phyloP scores from a whole-genome alignment of 75 land plant genomes.

The Cupressus sempervirens region DNA sequence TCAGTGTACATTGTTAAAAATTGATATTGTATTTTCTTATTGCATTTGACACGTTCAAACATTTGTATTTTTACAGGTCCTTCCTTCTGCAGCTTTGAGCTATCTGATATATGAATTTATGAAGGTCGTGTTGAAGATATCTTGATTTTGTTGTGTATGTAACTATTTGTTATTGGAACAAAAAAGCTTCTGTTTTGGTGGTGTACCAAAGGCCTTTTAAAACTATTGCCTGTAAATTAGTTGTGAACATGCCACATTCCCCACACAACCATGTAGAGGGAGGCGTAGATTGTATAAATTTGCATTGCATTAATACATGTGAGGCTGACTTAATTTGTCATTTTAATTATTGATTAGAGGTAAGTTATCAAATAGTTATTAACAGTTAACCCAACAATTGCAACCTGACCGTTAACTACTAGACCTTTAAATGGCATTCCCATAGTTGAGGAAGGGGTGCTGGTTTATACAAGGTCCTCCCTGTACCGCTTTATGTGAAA shows the following conservation, averaged over 20 bases:
- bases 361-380: too few relatives aligned
- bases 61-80: constrained; percentile 30
- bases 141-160: constrained; percentile 2
- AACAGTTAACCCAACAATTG: too few relatives aligned
- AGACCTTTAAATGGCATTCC: too few relatives aligned
- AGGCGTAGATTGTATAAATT: too few relatives aligned
- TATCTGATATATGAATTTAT: constrained; percentile 47
- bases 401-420: too few relatives aligned
- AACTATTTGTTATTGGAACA: background rate
- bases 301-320: too few relatives aligned
- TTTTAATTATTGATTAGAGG: too few relatives aligned
- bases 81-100: constrained; percentile 52
- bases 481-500: too few relatives aligned
- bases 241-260: background rate
- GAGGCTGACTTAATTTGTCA: too few relatives aligned
- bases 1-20: background rate
- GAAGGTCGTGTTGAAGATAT: constrained; percentile 28
- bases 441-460: too few relatives aligned
- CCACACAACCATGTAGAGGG: background rate
- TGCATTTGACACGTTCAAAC: background rate
- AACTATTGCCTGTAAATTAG: background rate
- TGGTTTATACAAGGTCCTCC: too few relatives aligned
- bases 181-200: background rate
- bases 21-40: background rate
- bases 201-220: background rate